phyloP scores from a whole-genome alignment of 306 rosid species.

The Astragalus membranaceus region DNA sequence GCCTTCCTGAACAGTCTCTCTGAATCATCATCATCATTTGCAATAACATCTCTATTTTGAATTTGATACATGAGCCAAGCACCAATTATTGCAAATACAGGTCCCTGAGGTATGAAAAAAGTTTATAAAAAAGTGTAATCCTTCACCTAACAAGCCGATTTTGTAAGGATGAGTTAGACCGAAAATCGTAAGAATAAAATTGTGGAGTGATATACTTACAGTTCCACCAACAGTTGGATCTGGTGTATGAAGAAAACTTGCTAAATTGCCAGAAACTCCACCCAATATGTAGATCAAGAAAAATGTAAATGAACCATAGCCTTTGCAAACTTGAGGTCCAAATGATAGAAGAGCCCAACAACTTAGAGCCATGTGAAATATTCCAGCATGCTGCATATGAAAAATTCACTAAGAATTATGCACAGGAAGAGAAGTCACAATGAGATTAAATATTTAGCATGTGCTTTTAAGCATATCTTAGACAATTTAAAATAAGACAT shows the following conservation, averaged over 20 bases:
- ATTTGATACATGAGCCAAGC: constrained; percentile 84
- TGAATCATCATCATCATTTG: constrained; percentile 44
- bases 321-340: constrained; percentile 81
- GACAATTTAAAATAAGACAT: no score
- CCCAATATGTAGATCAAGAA: constrained; percentile 77
- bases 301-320: constrained; percentile 74
- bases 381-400: constrained; percentile 70
- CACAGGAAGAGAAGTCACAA: no score
- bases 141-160: no score
- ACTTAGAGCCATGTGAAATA: constrained; percentile 59
- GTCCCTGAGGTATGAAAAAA: constrained; percentile 44
- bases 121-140: no score
- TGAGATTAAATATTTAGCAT: not conserved
- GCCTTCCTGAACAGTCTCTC: constrained; percentile 69
- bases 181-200: not conserved
- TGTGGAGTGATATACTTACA: constrained; percentile 32
- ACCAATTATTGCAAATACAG: constrained; percentile 82
- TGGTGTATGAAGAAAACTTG: constrained; percentile 79
- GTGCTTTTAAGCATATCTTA: not conserved
- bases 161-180: no score
- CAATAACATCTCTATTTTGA: constrained; percentile 51
- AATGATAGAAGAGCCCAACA: constrained; percentile 62
- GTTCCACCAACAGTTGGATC: constrained; percentile 87
- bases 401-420: not conserved
- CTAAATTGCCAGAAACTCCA: constrained; percentile 83